Base-by-base conservation (phyloP, 1,139 yeast species). In the Blastobotrys persicus region DNA sequence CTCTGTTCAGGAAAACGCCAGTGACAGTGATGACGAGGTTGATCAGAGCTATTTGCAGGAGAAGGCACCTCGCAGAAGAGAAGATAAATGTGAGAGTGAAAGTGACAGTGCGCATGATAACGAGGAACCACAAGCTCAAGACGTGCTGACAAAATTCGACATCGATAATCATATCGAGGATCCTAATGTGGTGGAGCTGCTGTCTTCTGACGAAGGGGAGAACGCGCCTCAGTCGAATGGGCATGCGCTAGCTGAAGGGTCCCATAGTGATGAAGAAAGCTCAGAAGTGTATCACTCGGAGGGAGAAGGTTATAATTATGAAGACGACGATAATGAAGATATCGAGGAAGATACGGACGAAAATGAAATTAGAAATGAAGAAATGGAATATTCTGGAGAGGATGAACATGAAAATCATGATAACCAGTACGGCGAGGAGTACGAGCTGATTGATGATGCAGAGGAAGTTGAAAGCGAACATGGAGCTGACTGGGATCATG, bases 211-310 rank as follows among this genome's bases (percentile, higher is more conserved):
- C 19, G 42, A 47, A 26, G 46, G 35, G 19, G 26, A 44, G 31
- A 38, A 41, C 42, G 34, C 41, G 52, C 40, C 42, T 46, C 49
- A 51, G 23, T 53, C 49, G 17, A 52, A 46, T 12, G 56, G 53
- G 12, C 48, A 42, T 46, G 16, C 33, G n/a, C n/a, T n/a, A n/a
- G n/a, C 63, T 56, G 63, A 59, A n/a, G 60, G 48, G 4, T 62
- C 56, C 4, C 59, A 50, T 28, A 62, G 55, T 4, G 60, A 55
- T 17, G 64, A 56, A 23, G 63, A 54, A n/a, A 20, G 54, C 28
- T 23, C 28, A 23, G 28, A 9, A 23, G 9, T 23, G 5, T 23
- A 9, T 23, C 28, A 5, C 28, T 23, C 28, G 14, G 37, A 17
- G 4, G 47, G 34, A 11, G 38, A 31, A 17, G 17, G 3, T 13